Base-by-base conservation (phyloP, 1,139 yeast genomes). In the Insectozyma bohioensis region DNA sequence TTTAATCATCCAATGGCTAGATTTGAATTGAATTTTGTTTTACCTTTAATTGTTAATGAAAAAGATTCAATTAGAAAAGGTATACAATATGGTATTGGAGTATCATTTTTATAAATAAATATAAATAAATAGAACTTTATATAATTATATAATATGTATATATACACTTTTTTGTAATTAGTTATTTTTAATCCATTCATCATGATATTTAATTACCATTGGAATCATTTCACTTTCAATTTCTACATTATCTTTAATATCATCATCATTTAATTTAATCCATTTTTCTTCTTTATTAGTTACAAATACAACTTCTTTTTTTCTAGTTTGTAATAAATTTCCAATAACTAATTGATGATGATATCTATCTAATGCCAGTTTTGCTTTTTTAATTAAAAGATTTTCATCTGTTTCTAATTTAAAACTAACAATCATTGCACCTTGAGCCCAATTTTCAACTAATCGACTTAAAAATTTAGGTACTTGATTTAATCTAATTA, bases 311-410 rank as follows among this genome's bases (percentile, higher is more conserved):
- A 92, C 97, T 52, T 88, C 94, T 34, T 67, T 67, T 58, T 88
- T 90, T 50, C 98, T 77, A 1, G 95, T 84, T 52, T 90, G 96
- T 42, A 94, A 66, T 47, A 94, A 63, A 54, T 94, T 94, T 7
- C 98, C 99, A 54, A 94, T 88, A 8, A 94, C 99, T 41, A 94
- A 65, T 54, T 88, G 97, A 58, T 94, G 98, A 43, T 80, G 84
- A 56, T 94, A 94, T 41, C 95, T 71, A 21, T 77, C 77, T 41
- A 94, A 67, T 0, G 98, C 97, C 35, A 73, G 76, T 33, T 66
- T 66, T 5, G 96, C 87, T 60, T 94, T 94, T 37, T 74, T 67
- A 28, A 87, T 71, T 45, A 94, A 64, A 14, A 94, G 75, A 9
- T 66, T 51, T 40, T 62, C 58, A 56, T 94, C 98, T 0, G 99